Conservation (phyloP, 1,139 yeast species). For the Hemisphaericaspora xylanilytica region DNA sequence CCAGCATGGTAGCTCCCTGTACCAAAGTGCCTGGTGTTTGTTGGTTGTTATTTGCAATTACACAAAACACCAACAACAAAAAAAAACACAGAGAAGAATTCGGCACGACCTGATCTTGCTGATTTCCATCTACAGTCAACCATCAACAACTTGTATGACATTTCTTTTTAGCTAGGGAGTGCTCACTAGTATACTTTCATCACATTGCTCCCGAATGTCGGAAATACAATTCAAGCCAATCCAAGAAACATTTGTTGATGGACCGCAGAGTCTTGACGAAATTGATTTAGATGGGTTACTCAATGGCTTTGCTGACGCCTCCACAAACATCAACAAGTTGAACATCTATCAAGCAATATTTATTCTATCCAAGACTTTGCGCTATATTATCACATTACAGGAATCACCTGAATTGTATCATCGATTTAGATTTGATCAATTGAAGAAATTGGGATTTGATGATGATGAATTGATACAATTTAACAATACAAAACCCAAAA, state of each 20-base stretch:
- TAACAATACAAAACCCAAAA: neutral
- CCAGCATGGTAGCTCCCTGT: no score
- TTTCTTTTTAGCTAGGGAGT: neutral
- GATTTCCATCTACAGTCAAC: no score
- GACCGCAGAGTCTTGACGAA: conserved; percentile 36
- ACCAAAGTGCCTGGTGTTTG: no score
- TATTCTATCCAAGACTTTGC: conserved; percentile 29
- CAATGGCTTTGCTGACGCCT: conserved; percentile 29
- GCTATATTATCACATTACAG: conserved; percentile 35
- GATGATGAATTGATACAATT: conserved; percentile 11
- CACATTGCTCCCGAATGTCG: neutral
- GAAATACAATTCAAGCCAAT: conserved; percentile 42
- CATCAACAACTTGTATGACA: neutral
- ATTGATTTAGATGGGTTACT: conserved; percentile 36
- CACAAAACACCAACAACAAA: conserved; percentile 1
- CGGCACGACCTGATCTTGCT: no score
- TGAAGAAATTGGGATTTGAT: conserved; percentile 25
- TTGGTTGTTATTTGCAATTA: no score
- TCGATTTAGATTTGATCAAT: conserved; percentile 27
- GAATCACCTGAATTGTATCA: conserved; percentile 23
- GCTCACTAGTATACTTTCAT: no score
- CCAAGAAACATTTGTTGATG: conserved; percentile 45
- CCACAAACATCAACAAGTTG: conserved; percentile 34
- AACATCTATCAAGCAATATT: conserved; percentile 39
- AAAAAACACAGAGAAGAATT: conserved; percentile 13